Percentiles rank a stretch among this genome's conserved stretches.
Evolutionary conservation across 768 basidiomycete genomes (phyloP).

Genomic region (Pleurotus platypus): DNA sequence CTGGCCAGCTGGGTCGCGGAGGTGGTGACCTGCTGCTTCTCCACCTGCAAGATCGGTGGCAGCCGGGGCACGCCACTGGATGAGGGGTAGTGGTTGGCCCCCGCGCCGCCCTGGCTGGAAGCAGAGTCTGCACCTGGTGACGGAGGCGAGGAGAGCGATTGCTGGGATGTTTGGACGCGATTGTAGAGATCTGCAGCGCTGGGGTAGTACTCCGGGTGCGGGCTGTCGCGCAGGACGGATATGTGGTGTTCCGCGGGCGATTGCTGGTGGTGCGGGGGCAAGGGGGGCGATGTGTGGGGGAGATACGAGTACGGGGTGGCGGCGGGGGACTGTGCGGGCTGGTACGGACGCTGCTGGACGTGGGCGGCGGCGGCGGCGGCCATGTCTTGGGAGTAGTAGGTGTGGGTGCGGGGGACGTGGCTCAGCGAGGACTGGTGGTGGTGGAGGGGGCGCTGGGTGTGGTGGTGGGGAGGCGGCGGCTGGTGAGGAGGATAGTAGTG

Average conservation of each 20-base stretch:
- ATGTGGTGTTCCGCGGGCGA: constrained; percentile 8
- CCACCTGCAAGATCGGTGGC: constrained; percentile 85
- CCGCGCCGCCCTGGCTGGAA: constrained; percentile 31
- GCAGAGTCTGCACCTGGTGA: constrained; percentile 29
- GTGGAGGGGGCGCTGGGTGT: not conserved
- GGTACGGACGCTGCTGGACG: constrained; percentile 25
- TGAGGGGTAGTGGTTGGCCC: constrained; percentile 51
- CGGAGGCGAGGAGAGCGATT: constrained; percentile 19
- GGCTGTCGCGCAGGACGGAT: constrained; percentile 16
- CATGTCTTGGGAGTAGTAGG: not conserved
- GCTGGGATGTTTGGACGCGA: constrained; percentile 35
- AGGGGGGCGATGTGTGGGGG: constrained; percentile 36
- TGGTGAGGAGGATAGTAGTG: not conserved
- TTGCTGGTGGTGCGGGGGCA: constrained; percentile 32
- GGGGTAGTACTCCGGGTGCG: constrained; percentile 47
- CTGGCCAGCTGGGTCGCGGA: constrained; percentile 91
- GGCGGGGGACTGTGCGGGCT: constrained; percentile 29
- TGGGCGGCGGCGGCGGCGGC: constrained; percentile 20
- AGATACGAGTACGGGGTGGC: constrained; percentile 33
- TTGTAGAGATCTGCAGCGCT: constrained; percentile 54
- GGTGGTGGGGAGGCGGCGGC: not conserved
- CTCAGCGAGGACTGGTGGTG: not conserved
- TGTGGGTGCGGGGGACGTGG: not conserved
- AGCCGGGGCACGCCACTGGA: constrained; percentile 52
- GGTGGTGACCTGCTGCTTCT: constrained; percentile 94